These are phyloP conservation scores for Adansonia grandidieri DNA, from an alignment of 441 rosid species.

Conservation along the genomic window DNA sequence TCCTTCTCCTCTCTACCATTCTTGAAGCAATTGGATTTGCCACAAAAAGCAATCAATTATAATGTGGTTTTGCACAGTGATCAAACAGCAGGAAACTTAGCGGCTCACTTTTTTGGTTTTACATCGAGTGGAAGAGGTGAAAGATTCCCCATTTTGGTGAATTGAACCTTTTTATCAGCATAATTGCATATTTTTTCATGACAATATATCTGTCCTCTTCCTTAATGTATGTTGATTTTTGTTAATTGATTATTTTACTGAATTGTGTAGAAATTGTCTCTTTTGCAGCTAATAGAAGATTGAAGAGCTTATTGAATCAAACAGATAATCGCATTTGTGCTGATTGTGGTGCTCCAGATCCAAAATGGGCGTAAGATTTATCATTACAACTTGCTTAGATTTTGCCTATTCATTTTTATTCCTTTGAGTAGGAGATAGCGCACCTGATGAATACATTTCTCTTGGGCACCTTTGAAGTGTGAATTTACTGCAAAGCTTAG, in stretches of 20 bases:
- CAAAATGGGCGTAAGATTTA: constrained; percentile 94
- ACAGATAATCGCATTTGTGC: constrained; percentile 86
- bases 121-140: neutral
- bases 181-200: neutral
- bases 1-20: neutral
- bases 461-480: constrained; percentile 2
- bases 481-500: neutral
- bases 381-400: constrained; percentile 9
- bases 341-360: constrained; percentile 94
- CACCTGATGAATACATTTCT: neutral
- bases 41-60: neutral
- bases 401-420: neutral
- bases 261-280: neutral
- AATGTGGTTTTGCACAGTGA: constrained; percentile 15
- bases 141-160: neutral
- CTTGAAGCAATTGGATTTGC: neutral
- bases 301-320: constrained; percentile 70
- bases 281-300: constrained; percentile 71
- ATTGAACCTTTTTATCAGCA: neutral
- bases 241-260: neutral
- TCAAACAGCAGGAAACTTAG: neutral
- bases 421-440: neutral
- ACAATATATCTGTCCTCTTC: neutral
- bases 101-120: neutral
- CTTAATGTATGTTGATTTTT: neutral